These are phyloP conservation scores for Paxillus rubicundulus DNA, from an alignment of 768 basidiomycete genomes.

Conservation along the genomic window DNA sequence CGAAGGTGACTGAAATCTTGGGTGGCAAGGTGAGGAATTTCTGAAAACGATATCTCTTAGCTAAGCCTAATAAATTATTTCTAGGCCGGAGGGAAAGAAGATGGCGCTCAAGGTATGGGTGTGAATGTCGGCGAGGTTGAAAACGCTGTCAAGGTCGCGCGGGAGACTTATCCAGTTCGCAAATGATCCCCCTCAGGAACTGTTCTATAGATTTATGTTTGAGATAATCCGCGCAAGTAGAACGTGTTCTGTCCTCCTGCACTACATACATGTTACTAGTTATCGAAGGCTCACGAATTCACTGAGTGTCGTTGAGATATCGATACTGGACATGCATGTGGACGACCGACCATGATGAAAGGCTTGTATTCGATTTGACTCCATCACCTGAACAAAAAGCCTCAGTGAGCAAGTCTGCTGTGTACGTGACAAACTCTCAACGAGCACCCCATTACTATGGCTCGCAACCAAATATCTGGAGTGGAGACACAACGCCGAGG, in stretches of 20 bases:
- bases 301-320: too few relatives aligned
- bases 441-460: constrained; percentile 10
- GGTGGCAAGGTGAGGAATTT: constrained; percentile 81
- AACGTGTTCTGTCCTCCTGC: background rate
- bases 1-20: constrained; percentile 69
- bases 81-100: constrained; percentile 94
- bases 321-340: background rate
- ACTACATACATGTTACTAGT: too few relatives aligned
- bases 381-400: background rate
- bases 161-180: constrained; percentile 32
- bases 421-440: background rate
- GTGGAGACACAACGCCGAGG: constrained; percentile 18
- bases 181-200: constrained; percentile 11
- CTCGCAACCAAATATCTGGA: constrained; percentile 30
- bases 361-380: background rate
- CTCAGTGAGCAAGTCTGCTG: background rate
- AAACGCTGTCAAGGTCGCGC: constrained; percentile 65
- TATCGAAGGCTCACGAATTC: too few relatives aligned
- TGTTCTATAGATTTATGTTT: too few relatives aligned
- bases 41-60: background rate
- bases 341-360: background rate
- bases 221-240: background rate
- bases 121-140: constrained; percentile 55
- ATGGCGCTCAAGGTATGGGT: constrained; percentile 88
- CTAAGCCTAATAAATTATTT: constrained; percentile 9